Conservation (phyloP, 345 rosid genomes). For the Gossypium raimondii region DNA sequence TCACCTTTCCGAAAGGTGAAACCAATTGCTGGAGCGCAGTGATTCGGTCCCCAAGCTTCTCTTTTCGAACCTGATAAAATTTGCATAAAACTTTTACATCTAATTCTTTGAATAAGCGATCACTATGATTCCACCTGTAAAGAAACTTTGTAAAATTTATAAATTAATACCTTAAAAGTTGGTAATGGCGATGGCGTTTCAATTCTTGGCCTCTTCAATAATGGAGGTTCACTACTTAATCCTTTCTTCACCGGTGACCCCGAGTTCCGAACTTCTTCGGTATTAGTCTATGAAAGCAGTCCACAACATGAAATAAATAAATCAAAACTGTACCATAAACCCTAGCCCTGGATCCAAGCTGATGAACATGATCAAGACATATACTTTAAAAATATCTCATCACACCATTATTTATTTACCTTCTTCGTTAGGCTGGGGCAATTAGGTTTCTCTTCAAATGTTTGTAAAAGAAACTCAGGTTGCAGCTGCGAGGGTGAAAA, state of each 20-base stretch:
- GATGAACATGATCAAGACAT: background rate
- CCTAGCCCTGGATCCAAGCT: conserved; percentile 10
- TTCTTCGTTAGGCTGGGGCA: conserved; percentile 23
- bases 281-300: conserved; percentile 25
- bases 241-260: conserved; percentile 36
- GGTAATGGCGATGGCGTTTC: conserved; percentile 76
- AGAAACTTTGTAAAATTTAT: background rate
- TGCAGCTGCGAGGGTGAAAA: conserved; percentile 28
- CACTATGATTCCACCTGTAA: background rate
- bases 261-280: conserved; percentile 38
- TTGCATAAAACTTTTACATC: conserved; percentile 12
- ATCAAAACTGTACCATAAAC: conserved; percentile 14
- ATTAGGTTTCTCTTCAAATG: conserved; percentile 35
- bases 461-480: conserved; percentile 31
- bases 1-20: conserved; percentile 97
- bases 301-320: background rate
- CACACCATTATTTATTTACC: conserved; percentile 15
- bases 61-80: conserved; percentile 69
- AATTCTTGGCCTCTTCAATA: conserved; percentile 53
- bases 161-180: conserved; percentile 59
- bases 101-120: conserved; percentile 1
- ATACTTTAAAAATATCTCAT: background rate
- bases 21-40: conserved; percentile 95
- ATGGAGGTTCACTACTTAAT: conserved; percentile 32
- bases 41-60: conserved; percentile 93